phyloP scores from a whole-genome alignment of 2,329 filamentous ascomycete species.

The Dendryphion nanum region DNA sequence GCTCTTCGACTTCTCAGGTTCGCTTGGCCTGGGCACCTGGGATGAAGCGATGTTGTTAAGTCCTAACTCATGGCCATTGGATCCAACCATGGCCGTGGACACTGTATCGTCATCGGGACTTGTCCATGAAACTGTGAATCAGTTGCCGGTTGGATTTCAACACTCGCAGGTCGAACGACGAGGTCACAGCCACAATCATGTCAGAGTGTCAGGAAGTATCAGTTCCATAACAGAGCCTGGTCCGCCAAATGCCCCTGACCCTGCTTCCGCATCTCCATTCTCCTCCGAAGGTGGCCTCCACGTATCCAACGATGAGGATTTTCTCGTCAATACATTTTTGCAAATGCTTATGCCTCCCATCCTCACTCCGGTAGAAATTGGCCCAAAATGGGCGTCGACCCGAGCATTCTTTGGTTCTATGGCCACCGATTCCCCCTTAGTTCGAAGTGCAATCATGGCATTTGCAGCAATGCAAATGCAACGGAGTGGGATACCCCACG shows the following conservation, averaged over 20 bases:
- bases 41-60: conserved; percentile 32
- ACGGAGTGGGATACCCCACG: conserved; percentile 32
- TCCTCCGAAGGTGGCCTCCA: conserved; percentile 23
- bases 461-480: conserved; percentile 50
- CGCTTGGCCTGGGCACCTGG: conserved; percentile 26
- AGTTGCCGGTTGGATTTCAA: conserved; percentile 14
- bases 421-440: conserved; percentile 48
- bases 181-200: conserved; percentile 1
- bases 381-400: conserved; percentile 53
- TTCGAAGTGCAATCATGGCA: conserved; percentile 50
- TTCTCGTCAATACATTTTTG: conserved; percentile 50
- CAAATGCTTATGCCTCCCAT: conserved; percentile 53
- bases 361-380: conserved; percentile 53
- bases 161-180: conserved; percentile 11
- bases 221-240: conserved; percentile 15
- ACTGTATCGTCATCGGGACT: conserved; percentile 12
- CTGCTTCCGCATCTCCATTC: conserved; percentile 28
- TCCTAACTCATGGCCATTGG: conserved; percentile 29
- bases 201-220: conserved; percentile 11
- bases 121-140: conserved; percentile 7
- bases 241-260: conserved; percentile 12
- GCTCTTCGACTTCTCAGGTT: conserved; percentile 29
- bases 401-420: conserved; percentile 50
- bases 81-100: conserved; percentile 13
- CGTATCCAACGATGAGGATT: conserved; percentile 29